Evolutionary conservation across 495 filamentous ascomycete species (phyloP).

Genomic region (Aspergillus nidulans): DNA sequence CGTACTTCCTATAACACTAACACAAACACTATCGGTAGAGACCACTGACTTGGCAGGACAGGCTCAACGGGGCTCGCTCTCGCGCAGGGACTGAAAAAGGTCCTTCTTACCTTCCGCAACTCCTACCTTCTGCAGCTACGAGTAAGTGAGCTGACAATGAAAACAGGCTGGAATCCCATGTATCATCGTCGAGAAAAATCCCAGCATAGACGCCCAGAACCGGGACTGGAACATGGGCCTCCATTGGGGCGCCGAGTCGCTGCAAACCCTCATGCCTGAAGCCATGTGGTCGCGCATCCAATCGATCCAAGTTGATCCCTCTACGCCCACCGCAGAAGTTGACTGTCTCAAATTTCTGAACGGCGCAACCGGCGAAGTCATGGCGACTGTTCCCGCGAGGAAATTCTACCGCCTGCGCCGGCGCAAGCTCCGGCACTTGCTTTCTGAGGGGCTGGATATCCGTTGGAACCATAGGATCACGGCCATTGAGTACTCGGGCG

Average conservation of each 20-base stretch:
- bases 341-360: slow-evolving; percentile 42
- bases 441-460: slow-evolving; percentile 38
- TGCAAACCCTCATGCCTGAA: slow-evolving; percentile 35
- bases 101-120: neutral
- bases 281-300: slow-evolving; percentile 29
- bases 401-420: slow-evolving; percentile 46
- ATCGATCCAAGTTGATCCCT: slow-evolving; percentile 37
- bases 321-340: slow-evolving; percentile 25
- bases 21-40: neutral
- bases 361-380: slow-evolving; percentile 42
- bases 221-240: slow-evolving; percentile 56
- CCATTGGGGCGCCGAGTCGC: slow-evolving; percentile 47
- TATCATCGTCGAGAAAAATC: slow-evolving; percentile 45
- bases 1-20: neutral
- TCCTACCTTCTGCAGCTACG: neutral
- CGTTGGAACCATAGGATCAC: slow-evolving; percentile 10
- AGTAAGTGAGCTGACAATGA: neutral
- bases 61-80: slow-evolving; percentile 37
- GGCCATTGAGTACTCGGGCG: slow-evolving; percentile 8
- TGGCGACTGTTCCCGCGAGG: slow-evolving; percentile 30
- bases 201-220: slow-evolving; percentile 30
- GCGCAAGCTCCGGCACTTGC: slow-evolving; percentile 33
- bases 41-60: neutral
- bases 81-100: slow-evolving; percentile 46
- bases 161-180: slow-evolving; percentile 45